Conservation (phyloP, 208 protist species). For the Trichomonas vaginalis region DNA sequence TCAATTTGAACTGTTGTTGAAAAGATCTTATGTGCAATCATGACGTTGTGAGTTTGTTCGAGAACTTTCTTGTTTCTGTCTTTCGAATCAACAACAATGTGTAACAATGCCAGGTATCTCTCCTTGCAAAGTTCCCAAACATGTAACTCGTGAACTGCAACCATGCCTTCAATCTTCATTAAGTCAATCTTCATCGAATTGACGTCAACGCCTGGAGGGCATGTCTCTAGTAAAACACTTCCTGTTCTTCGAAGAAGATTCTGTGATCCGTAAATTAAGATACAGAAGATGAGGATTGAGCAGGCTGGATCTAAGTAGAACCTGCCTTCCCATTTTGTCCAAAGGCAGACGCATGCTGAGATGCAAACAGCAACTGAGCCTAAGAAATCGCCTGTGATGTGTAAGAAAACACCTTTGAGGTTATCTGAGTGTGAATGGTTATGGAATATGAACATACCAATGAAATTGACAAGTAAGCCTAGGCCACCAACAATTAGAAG, state of each 20-base stretch:
- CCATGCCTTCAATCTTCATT: not conserved
- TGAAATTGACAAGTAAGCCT: not conserved
- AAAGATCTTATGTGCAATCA: not conserved
- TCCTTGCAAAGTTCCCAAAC: slow-evolving; percentile 28
- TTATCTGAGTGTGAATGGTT: slow-evolving; percentile 14
- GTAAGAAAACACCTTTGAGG: slow-evolving; percentile 29
- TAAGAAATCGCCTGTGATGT: slow-evolving; percentile 33
- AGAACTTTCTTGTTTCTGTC: not conserved
- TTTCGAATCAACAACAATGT: slow-evolving; percentile 21
- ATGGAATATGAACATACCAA: not conserved
- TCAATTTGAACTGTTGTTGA: slow-evolving; percentile 8
- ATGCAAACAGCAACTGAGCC: slow-evolving; percentile 29
- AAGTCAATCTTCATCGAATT: not conserved
- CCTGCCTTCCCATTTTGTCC: slow-evolving; percentile 11
- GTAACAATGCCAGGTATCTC: slow-evolving; percentile 21
- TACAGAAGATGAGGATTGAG: slow-evolving; percentile 26
- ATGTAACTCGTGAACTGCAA: slow-evolving; percentile 34
- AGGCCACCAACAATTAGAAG: not conserved
- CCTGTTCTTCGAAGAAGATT: not conserved
- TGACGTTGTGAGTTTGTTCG: not conserved
- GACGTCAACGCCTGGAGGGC: not conserved
- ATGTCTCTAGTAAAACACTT: slow-evolving; percentile 20
- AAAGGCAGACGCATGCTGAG: slow-evolving; percentile 22
- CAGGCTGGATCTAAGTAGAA: slow-evolving; percentile 23
- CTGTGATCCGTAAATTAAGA: slow-evolving; percentile 18